phyloP scores from a whole-genome alignment of 441 rosid species.

The Mallotus japonicus region DNA sequence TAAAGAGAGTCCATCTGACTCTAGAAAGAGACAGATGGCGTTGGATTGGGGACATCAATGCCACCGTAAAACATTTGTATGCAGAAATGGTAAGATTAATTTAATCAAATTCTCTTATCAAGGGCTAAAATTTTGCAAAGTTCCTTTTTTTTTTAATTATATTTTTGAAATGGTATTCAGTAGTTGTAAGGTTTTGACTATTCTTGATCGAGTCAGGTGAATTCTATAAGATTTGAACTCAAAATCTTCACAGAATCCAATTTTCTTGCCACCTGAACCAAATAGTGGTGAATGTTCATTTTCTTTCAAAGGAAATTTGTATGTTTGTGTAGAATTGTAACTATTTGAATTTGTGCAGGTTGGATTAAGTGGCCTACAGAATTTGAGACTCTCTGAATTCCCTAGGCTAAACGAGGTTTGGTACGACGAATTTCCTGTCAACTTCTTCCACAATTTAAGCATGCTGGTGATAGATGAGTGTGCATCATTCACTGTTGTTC shows the following conservation, averaged over 20 bases:
- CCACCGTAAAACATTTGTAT: constrained; percentile 7
- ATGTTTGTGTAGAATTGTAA: no score
- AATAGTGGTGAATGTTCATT: no score
- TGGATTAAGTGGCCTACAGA: not conserved
- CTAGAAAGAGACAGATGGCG: not conserved
- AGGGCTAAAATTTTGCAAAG: no score
- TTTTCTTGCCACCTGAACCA: no score
- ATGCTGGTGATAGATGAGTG: constrained; percentile 12
- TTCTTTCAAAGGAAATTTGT: no score
- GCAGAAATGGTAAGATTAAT: constrained; percentile 3
- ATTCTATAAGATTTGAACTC: no score
- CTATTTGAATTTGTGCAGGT: constrained; percentile 3
- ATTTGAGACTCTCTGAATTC: constrained; percentile 16
- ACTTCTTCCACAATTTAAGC: not conserved
- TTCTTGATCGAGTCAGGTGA: no score
- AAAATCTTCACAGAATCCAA: no score
- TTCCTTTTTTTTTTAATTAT: no score
- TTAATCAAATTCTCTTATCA: no score
- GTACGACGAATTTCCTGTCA: constrained; percentile 10
- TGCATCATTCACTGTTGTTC: not conserved
- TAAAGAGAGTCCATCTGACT: not conserved
- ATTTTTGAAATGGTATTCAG: no score
- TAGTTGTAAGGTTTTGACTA: no score
- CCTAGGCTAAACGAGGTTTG: constrained; percentile 7
- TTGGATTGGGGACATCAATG: constrained; percentile 9